These are phyloP conservation scores for Heterobasidion occidentale DNA, from an alignment of 1,284 basidiomycete species.

Conservation along the genomic window DNA sequence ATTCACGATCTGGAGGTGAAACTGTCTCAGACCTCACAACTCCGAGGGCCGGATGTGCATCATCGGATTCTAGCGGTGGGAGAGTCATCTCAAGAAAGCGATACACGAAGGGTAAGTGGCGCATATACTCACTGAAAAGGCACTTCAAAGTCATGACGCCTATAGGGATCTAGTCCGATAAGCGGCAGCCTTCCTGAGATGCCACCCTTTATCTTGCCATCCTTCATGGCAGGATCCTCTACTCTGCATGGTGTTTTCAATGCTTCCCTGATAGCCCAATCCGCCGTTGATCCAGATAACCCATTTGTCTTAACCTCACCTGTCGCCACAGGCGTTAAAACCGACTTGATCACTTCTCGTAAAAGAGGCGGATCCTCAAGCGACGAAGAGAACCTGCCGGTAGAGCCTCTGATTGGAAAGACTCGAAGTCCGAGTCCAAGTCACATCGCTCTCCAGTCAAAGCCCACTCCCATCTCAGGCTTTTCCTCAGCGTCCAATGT, in stretches of 20 bases:
- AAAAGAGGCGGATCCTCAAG: background rate
- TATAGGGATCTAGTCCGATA: background rate
- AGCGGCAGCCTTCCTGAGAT: background rate
- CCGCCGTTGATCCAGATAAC: background rate
- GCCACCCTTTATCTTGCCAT: background rate
- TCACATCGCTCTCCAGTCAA: background rate
- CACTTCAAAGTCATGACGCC: background rate
- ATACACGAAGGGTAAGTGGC: conserved; percentile 2
- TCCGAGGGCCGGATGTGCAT: no score
- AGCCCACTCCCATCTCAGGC: background rate
- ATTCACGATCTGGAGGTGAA: conserved; percentile 44
- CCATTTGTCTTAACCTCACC: conserved; percentile 1
- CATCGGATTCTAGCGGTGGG: background rate
- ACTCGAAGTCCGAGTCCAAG: background rate
- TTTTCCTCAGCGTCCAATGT: background rate
- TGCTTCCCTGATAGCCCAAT: no score
- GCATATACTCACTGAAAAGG: background rate
- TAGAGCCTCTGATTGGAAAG: background rate
- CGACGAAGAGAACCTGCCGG: background rate
- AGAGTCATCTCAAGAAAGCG: conserved; percentile 3
- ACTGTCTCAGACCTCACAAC: background rate
- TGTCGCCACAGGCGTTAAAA: no score
- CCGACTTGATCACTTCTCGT: background rate
- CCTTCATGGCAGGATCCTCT: conserved; percentile 1
- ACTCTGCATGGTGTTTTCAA: background rate